Base-by-base conservation (phyloP, 257 asterid genomes). In the Sherardia arvensis region DNA sequence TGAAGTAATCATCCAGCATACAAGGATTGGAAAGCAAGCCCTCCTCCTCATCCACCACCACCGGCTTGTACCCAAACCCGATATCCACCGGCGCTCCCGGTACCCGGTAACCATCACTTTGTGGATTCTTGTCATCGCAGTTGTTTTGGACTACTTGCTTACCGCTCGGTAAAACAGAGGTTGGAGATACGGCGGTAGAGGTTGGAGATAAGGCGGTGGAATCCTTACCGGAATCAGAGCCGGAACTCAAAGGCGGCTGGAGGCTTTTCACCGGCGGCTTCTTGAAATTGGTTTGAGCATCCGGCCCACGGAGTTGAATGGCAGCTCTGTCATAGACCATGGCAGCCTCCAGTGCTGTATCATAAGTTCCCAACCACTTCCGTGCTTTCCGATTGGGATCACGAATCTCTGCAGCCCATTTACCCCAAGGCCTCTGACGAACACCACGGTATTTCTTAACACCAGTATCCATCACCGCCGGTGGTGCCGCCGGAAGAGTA, bases 381-480 rank as follows among this genome's bases (percentile, higher is more conserved):
- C 97, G 70, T 10, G 57, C 17, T 70, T 80, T 71, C 73, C 30
- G 69, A 15, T 27, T 38, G 18, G 97, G 88, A 38, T 91, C 86
- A 0, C 97, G 84, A 12, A 91, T 91, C 84, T 91, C 97, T 5
- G 96, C 96, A 11, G 95, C 77, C 90, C 88, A 91, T 67, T 77
- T 85, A 0, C 97, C 97, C 97, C 96, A 91, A 10, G 91, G 89
- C 73, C 96, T 77, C 66, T 58, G 85, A 66, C 97, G 58, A 0
- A 91, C 96, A 10, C 97, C 97, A 23, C 93, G 83, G 58, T 53
- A 91, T 64, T 87, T 91, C 76, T 65, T 78, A 26, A 6, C 76
- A 9, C 7, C 51, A 1, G 51, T 43, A 4, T 15, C 4, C 33
- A 32, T 6, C 18, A 8, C 56, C 12, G 26, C 62, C 23, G 30